These are phyloP conservation scores for Termitomyces bulborhizus DNA, from an alignment of 768 basidiomycete species.

Conservation along the genomic window DNA sequence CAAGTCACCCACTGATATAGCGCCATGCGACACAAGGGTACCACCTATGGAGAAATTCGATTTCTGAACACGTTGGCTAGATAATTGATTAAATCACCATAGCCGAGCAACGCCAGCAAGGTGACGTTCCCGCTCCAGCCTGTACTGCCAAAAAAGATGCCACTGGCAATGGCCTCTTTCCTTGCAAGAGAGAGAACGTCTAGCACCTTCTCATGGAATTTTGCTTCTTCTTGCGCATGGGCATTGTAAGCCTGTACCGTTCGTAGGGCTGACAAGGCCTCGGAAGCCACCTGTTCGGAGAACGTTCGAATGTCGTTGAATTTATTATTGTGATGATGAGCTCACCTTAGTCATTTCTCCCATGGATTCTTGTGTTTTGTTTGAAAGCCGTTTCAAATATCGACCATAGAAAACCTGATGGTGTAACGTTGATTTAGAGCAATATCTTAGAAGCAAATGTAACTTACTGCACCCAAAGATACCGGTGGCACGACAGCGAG, in stretches of 20 bases:
- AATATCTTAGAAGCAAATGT: too few relatives aligned
- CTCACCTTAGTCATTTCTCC: slow-evolving; percentile 86
- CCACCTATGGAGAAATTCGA: slow-evolving; percentile 50
- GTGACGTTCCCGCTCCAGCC: slow-evolving; percentile 95
- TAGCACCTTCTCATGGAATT: slow-evolving; percentile 64
- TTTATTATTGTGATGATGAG: slow-evolving; percentile 16
- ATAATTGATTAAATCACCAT: slow-evolving; percentile 43
- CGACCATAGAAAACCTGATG: slow-evolving; percentile 88
- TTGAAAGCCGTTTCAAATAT: slow-evolving; percentile 88
- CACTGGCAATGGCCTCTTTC: slow-evolving; percentile 86
- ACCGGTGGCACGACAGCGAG: slow-evolving; percentile 86
- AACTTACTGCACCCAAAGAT: slow-evolving; percentile 71
- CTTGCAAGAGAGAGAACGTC: slow-evolving; percentile 68
- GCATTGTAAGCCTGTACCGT: slow-evolving; percentile 94
- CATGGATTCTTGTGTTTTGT: slow-evolving; percentile 88
- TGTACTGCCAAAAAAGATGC: slow-evolving; percentile 88
- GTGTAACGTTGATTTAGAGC: not conserved
- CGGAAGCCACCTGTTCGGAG: slow-evolving; percentile 65
- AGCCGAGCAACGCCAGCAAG: slow-evolving; percentile 81
- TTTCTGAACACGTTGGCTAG: not conserved
- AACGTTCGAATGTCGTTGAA: not conserved
- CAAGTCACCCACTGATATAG: slow-evolving; percentile 88
- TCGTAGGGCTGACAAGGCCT: slow-evolving; percentile 80
- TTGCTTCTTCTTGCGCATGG: slow-evolving; percentile 62
- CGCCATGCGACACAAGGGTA: slow-evolving; percentile 80